Evolutionary conservation across 345 rosid genomes (phyloP).

Genomic region (Populus davidiana): DNA sequence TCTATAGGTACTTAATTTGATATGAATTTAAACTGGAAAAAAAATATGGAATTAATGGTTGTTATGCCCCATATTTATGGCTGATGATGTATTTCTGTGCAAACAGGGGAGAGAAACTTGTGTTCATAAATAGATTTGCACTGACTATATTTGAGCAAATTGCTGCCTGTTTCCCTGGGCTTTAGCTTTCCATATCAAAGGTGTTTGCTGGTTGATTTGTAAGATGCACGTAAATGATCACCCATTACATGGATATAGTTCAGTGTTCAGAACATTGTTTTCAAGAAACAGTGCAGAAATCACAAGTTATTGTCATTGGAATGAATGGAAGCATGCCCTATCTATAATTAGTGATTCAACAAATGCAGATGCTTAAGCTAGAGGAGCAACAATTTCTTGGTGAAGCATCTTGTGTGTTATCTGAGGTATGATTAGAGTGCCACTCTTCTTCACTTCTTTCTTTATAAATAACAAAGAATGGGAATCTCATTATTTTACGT

Average conservation of each 20-base stretch:
- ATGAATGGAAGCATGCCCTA: conserved; percentile 2
- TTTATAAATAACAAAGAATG: background rate
- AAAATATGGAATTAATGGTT: background rate
- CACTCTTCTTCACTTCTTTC: conserved; percentile 5
- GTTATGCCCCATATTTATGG: background rate
- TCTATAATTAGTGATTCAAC: conserved; percentile 15
- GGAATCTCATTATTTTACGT: background rate
- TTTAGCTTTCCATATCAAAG: background rate
- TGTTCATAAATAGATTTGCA: background rate
- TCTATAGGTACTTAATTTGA: no score
- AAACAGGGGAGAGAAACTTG: background rate
- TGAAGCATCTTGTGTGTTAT: conserved; percentile 54
- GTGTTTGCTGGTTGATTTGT: background rate
- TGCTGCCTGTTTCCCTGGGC: background rate
- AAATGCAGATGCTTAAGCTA: conserved; percentile 63
- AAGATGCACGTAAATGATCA: background rate
- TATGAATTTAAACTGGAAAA: no score
- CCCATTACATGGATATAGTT: background rate
- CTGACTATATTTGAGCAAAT: background rate
- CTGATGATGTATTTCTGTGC: background rate
- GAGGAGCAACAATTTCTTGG: conserved; percentile 75
- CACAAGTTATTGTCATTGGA: background rate
- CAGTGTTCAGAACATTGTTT: background rate
- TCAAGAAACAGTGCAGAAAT: background rate
- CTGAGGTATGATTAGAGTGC: conserved; percentile 47